Percentiles rank a stretch among this genome's conserved stretches.
Conservation (phyloP, 495 filamentous ascomycete genomes). For the Aspergillus steynii region DNA sequence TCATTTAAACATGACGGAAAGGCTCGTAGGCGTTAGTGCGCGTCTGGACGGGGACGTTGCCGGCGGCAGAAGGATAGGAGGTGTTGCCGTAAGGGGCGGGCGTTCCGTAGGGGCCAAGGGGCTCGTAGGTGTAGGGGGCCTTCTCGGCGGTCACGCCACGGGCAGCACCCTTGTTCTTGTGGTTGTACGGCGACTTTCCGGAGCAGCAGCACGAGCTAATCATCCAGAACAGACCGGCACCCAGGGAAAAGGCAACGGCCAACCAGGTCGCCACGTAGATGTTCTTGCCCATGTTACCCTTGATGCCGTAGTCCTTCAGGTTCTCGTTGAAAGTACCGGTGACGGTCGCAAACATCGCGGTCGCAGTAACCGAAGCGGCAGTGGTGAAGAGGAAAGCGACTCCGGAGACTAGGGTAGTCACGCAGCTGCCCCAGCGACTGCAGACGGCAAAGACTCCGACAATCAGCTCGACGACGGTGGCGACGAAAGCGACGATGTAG, state of each 20-base stretch:
- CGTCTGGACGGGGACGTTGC: conserved; percentile 21
- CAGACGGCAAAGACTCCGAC: conserved; percentile 70
- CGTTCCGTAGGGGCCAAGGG: conserved; percentile 36
- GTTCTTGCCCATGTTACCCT: conserved; percentile 59
- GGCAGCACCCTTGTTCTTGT: conserved; percentile 27
- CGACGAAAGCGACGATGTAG: conserved; percentile 67
- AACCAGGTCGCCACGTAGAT: conserved; percentile 77
- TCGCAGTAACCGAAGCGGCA: conserved; percentile 56
- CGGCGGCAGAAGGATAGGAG: conserved; percentile 28
- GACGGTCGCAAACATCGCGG: conserved; percentile 63
- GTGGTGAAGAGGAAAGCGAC: conserved; percentile 56
- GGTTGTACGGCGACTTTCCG: conserved; percentile 52
- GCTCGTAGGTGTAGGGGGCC: conserved; percentile 54
- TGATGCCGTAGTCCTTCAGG: conserved; percentile 65
- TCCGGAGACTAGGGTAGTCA: conserved; percentile 73
- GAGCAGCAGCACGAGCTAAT: conserved; percentile 90
- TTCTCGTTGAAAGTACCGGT: conserved; percentile 59
- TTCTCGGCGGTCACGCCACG: conserved; percentile 46
- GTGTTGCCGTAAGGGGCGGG: conserved; percentile 26
- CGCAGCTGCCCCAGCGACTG: conserved; percentile 68
- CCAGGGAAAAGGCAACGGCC: conserved; percentile 72
- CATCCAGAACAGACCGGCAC: conserved; percentile 80
- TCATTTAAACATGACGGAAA: conserved; percentile 44
- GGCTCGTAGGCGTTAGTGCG: conserved; percentile 44
- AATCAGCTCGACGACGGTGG: conserved; percentile 67